These are phyloP conservation scores for Yarrowia sp. DNA, from an alignment of 805 yeast genomes.

Conservation along the genomic window DNA sequence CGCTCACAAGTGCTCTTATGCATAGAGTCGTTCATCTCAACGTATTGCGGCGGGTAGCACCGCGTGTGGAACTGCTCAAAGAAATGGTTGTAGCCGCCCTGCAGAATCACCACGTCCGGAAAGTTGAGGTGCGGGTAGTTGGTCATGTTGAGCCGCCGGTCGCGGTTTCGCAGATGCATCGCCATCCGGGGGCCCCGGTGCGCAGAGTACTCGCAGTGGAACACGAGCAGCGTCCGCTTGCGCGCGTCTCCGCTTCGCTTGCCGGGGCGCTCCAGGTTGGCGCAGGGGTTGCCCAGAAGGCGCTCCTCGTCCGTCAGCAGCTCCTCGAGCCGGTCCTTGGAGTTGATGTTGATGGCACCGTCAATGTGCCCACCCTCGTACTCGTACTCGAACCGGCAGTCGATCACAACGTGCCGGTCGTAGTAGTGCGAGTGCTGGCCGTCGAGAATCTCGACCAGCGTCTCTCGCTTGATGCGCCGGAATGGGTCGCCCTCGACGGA, in stretches of 20 bases:
- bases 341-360: constrained; percentile 73
- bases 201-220: constrained; percentile 93
- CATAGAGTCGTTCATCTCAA: constrained; percentile 72
- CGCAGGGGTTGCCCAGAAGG: constrained; percentile 26
- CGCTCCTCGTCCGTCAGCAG: constrained; percentile 44
- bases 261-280: not conserved
- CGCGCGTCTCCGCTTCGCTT: constrained; percentile 25
- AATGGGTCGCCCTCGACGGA: constrained; percentile 56
- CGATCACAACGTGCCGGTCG: constrained; percentile 60
- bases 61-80: constrained; percentile 54
- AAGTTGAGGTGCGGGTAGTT: constrained; percentile 76
- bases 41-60: constrained; percentile 75
- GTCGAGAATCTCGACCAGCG: constrained; percentile 54
- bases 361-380: constrained; percentile 88
- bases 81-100: constrained; percentile 87
- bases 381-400: constrained; percentile 92
- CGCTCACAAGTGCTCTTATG: constrained; percentile 49
- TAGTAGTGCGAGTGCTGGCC: constrained; percentile 53
- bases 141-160: constrained; percentile 67
- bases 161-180: constrained; percentile 74
- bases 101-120: constrained; percentile 84
- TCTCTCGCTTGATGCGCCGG: constrained; percentile 61
- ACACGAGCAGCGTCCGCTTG: constrained; percentile 55
- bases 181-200: constrained; percentile 96
- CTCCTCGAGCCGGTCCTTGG: constrained; percentile 64